Base-by-base conservation (phyloP, 345 rosid species). In the Salix dunnii region DNA sequence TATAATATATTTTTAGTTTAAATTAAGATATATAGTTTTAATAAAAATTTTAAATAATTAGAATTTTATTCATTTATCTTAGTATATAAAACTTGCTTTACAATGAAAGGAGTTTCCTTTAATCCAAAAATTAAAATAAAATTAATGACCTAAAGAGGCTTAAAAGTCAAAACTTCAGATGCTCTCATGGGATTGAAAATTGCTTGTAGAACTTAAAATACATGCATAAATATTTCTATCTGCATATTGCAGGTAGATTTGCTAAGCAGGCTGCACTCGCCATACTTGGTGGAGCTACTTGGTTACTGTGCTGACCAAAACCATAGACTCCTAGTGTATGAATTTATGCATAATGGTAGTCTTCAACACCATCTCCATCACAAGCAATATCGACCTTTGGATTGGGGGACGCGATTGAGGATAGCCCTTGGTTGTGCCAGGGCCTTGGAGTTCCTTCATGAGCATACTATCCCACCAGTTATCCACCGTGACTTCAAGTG, bases 251-350 rank as follows among this genome's bases (percentile, higher is more conserved):
- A 94, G 98, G 97, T 94, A 58, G 98, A 94, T 85, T 87, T 94
- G 42, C 84, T 94, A 31, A 88, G 97, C 82, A 87, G 95, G 73
- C 82, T 92, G 84, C 91, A 87, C 40, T 92, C 92, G 43, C 94
- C 94, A 42, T 90, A 89, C 78, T 80, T 94, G 78, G 97, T 91
- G 79, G 92, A 92, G 78, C 86, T 94, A 40, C 88, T 92, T 38
- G 98, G 98, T 76, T 94, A 94, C 58, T 94, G 98, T 84, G 98
- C 98, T 43, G 98, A 94, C 85, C 92, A 88, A 75, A 76, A 86
- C 80, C 97, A 94, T 62, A 89, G 98, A 75, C 86, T 94, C 67
- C 84, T 94, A 1, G 74, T 94, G 55, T 87, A 84, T 74, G 94
- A 92, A 68, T 90, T 81, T 83, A 91, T 92, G 97, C 87, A 97